Base-by-base conservation (phyloP, 352 stramenopile species). In the Pythium scleroteichum region DNA sequence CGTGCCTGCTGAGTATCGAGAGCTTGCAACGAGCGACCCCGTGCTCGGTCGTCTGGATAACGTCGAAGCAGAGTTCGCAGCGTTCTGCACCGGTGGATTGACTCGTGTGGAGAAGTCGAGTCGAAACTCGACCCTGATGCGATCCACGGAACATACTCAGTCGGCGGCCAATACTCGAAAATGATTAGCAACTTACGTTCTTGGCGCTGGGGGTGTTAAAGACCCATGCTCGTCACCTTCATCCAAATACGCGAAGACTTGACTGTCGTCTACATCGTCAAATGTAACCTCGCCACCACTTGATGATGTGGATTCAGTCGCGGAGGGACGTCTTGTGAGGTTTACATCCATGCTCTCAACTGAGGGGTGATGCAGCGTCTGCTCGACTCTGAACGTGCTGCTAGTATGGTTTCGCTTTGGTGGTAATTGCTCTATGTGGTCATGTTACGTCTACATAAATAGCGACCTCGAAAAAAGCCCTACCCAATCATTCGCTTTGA, bases 281-380 rank as follows among this genome's bases (percentile, higher is more conserved):
- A 87, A 89, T 20, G 78, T 86, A 26, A 84, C 70, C 19, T 89
- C 79, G 47, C 77, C 79, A 35, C 62, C 69, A 45, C 73, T 86
- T 16, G 76, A 82, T 13, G 61, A 60, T 19, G 64, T 68, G 24
- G 77, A 87, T 47, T 76, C 71, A 13, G 76, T 72, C 7, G 48
- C 57, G 12, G 76, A 86, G 3, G 63, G 69, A 5, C 74, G 65
- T 0, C 76, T 64, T 33, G 66, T 20, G 52, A 71, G 64, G 19
- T 16, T 23, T 24, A 27, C 26, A 17, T 61, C 44, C 42, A 53
- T 53, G 14, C 1, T 27, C 38, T 19, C 38, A 17, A 20, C 38
- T 8, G 14, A 44, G 10, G 29, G 29, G 29, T 10, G 29, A 35
- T 10, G n/a, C 33, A 14, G 14, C 33, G 33, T 39, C 33, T 39